These are phyloP conservation scores for Phytophthora cactorum DNA, from an alignment of 352 stramenopile species.

Conservation along the genomic window DNA sequence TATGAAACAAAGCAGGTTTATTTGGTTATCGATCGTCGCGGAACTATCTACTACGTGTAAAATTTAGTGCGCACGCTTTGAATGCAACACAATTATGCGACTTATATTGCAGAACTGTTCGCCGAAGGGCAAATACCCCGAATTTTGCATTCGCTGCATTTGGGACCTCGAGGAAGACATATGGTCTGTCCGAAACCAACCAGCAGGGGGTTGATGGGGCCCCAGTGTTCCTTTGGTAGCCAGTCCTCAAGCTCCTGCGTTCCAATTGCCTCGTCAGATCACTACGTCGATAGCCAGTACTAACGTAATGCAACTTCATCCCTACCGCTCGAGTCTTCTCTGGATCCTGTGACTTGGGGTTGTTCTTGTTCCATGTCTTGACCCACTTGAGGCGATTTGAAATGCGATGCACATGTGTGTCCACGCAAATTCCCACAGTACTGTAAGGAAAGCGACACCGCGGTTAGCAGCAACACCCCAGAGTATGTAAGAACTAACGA, in stretches of 20 bases:
- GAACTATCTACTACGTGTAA: no score
- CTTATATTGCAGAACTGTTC: conserved; percentile 40
- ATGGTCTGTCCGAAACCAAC: conserved; percentile 97
- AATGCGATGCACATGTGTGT: conserved; percentile 98
- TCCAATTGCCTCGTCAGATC: conserved; percentile 6
- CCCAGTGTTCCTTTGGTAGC: conserved; percentile 92
- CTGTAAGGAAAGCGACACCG: conserved; percentile 24
- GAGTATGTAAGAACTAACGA: neutral
- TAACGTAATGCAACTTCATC: neutral
- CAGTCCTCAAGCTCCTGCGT: conserved; percentile 93
- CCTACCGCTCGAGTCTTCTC: conserved; percentile 91
- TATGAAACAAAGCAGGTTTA: no score
- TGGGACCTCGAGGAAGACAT: conserved; percentile 70
- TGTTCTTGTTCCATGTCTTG: conserved; percentile 85
- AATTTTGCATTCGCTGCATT: conserved; percentile 79
- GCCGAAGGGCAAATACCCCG: conserved; percentile 74
- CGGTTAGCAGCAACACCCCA: neutral
- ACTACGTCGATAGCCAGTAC: neutral
- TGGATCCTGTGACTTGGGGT: conserved; percentile 81
- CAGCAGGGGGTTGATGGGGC: conserved; percentile 92
- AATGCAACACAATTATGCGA: neutral
- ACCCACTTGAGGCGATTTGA: conserved; percentile 96
- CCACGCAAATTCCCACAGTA: conserved; percentile 94
- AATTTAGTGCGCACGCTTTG: neutral
- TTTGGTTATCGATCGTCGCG: no score